These are phyloP conservation scores for Aureobasidium pullulans DNA, from an alignment of 2,329 filamentous ascomycete genomes.

Conservation along the genomic window DNA sequence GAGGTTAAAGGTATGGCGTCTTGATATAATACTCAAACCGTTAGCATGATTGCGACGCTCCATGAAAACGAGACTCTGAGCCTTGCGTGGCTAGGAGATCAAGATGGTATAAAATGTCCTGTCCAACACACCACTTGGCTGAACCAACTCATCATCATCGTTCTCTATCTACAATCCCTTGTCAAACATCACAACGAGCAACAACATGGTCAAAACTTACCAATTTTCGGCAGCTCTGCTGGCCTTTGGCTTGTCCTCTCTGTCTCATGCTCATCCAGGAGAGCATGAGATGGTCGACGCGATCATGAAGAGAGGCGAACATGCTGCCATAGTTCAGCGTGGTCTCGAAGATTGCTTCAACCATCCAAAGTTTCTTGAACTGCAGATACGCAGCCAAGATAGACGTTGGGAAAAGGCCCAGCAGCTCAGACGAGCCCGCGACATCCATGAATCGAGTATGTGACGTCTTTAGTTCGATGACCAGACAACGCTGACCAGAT, in stretches of 20 bases:
- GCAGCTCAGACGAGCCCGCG: conserved; percentile 10
- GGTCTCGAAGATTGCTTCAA: conserved; percentile 13
- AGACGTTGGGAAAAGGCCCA: conserved; percentile 16
- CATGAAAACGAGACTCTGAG: too few species aligned
- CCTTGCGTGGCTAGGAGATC: too few species aligned
- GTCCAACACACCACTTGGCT: too few species aligned
- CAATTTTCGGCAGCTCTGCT: conserved; percentile 1
- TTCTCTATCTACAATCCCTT: too few species aligned
- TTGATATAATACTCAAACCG: too few species aligned
- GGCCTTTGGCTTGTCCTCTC: background rate
- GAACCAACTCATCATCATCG: too few species aligned
- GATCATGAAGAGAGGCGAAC: conserved; percentile 9
- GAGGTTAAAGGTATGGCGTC: too few species aligned
- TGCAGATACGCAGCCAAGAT: conserved; percentile 8
- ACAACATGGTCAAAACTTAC: conserved; percentile 11
- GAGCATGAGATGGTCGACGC: conserved; percentile 14
- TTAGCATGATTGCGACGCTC: too few species aligned
- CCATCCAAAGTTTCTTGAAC: conserved; percentile 13
- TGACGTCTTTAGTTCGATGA: background rate
- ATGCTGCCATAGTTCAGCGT: conserved; percentile 15
- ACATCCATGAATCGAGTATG: conserved; percentile 1
- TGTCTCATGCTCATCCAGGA: conserved; percentile 14
- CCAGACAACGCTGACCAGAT: background rate
- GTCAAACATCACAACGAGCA: too few species aligned
- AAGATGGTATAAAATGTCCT: too few species aligned